Conservation (phyloP, 352 stramenopile genomes). For the Phytophthora boehmeriae region DNA sequence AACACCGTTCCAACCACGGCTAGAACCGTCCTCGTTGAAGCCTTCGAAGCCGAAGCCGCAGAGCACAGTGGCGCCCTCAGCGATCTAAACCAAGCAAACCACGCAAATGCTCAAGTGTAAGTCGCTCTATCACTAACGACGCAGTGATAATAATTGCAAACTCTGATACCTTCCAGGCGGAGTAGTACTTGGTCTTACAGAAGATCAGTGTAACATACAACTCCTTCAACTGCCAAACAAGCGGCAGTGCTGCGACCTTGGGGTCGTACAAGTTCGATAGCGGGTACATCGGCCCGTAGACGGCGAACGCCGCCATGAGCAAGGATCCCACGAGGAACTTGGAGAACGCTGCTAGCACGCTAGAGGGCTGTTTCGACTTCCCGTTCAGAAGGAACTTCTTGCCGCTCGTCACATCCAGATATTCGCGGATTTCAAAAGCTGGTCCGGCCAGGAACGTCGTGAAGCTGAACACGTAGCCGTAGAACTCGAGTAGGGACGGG, state of each 20-base stretch:
- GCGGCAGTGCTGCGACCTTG: slow-evolving; percentile 53
- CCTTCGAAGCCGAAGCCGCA: slow-evolving; percentile 94
- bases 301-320: slow-evolving; percentile 64
- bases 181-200: slow-evolving; percentile 96
- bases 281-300: slow-evolving; percentile 56
- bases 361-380: slow-evolving; percentile 55
- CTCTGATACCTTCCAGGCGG: slow-evolving; percentile 92
- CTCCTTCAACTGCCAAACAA: slow-evolving; percentile 70
- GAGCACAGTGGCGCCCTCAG: slow-evolving; percentile 84
- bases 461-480: slow-evolving; percentile 97
- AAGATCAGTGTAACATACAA: slow-evolving; percentile 92
- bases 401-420: slow-evolving; percentile 78
- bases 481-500: slow-evolving; percentile 94
- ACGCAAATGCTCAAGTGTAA: slow-evolving; percentile 13
- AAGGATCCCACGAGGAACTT: slow-evolving; percentile 76
- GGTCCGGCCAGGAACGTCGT: slow-evolving; percentile 95
- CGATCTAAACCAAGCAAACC: slow-evolving; percentile 36
- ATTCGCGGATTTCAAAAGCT: slow-evolving; percentile 95
- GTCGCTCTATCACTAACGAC: slow-evolving; percentile 36
- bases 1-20: slow-evolving; percentile 93
- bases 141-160: slow-evolving; percentile 18
- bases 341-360: slow-evolving; percentile 72
- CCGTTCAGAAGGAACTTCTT: slow-evolving; percentile 62
- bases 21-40: slow-evolving; percentile 87
- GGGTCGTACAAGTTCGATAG: slow-evolving; percentile 55